Base-by-base conservation (phyloP, 2,329 filamentous ascomycete species). In the Fulvia fulva region DNA sequence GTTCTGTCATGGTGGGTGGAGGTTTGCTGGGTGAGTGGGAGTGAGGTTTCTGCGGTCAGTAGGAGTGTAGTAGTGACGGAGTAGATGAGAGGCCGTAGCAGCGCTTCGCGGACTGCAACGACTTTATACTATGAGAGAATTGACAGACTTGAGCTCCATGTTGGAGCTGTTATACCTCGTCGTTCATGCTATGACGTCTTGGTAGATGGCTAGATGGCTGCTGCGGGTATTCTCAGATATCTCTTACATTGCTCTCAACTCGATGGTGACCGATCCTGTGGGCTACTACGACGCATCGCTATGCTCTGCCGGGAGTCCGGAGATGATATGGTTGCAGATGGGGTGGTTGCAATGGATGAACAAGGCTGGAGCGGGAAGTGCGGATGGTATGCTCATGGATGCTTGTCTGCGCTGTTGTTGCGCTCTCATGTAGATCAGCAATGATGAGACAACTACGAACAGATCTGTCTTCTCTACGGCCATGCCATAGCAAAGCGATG, bases 1-100 rank as follows among this genome's bases (percentile, higher is more conserved):
- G 22, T 19, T 44, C 44, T 19, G 60, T 46, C 57, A 62, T 62
- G n/a, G n/a, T 57, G 54, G 26, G 44, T 41, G 23, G 30, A 46
- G 44, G 12, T 12, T 25, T 1, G 44, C 11, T 12, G n/a, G n/a
- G n/a, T n/a, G n/a, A n/a, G n/a, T 5, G 1, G 1, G 5, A 25
- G 44, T 47, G 19, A 26, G 19, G 41, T 2, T 14, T 19, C 37
- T 16, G n/a, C 8, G 34, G 14, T 41, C n/a, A 6, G 16, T n/a
- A n/a, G 9, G 16, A 41, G 37, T 7, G 14, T 41, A n/a, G n/a
- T n/a, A n/a, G n/a, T n/a, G n/a, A n/a, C n/a, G n/a, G n/a, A n/a
- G n/a, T n/a, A n/a, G n/a, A n/a, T n/a, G n/a, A n/a, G n/a, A n/a
- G n/a, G n/a, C n/a, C n/a, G n/a, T n/a, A n/a, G n/a, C n/a, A n/a